Base-by-base conservation (phyloP, 129 eudicot species). In the Logfia minima region DNA sequence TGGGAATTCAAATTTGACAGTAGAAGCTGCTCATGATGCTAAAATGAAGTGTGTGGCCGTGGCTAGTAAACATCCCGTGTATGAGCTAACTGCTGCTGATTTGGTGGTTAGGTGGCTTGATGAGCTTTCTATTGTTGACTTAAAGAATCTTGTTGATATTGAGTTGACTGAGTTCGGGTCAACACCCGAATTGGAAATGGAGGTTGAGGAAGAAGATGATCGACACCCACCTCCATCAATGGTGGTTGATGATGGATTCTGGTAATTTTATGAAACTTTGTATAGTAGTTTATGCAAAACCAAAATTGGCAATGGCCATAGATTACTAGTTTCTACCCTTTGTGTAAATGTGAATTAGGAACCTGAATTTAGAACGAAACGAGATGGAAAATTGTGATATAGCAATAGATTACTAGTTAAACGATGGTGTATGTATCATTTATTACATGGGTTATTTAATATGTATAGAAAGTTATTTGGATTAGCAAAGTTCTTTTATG, bases 11-110 rank as follows among this genome's bases (percentile, higher is more conserved):
- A 93, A 93, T 79, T 85, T 56, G 14, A 93, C 93, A 0, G 88
- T 90, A n/a, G 93, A 93, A 82, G 98, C 98, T 7, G 98, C 97
- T n/a, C 98, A 87, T 39, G 97, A 93, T 75, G 98, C 93, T 7
- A 83, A 82, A 37, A 93, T 93, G 98, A 93, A 90, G 78, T 90
- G 97, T 80, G 96, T 93, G 28, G 97, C 95, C 31, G 97, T 93
- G 63, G 98, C 98, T 64, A 93, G 98, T 71, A 93, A 93, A 51
- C 96, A 93, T 68, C 92, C 93, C 0, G 85, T 87, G 3, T 92
- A 92, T 37, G 98, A 92, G 82, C 92, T 92, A 41, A 85, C 85
- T 45, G 96, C 98, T 11, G 96, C 98, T 17, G 98, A 92, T 63
- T 70, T 88, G 84, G 94, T 92, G 48, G 96, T 92, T 79, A 88